Evolutionary conservation across 345 rosid genomes (phyloP).

Genomic region (Moricandia moricandioides): DNA sequence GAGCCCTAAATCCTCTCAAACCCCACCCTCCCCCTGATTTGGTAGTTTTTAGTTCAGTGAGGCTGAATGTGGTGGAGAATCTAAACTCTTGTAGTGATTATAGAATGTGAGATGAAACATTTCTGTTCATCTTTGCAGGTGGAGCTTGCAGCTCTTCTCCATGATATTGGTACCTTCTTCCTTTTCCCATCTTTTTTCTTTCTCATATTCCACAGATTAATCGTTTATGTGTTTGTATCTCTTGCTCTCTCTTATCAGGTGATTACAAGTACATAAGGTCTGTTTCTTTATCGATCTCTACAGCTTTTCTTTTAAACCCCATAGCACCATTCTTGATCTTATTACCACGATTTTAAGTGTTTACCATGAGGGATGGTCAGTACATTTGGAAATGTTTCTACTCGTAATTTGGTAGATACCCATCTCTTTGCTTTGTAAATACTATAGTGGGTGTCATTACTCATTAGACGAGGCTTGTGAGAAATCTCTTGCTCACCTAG

Average conservation of each 20-base stretch:
- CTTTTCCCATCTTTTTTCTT: not conserved
- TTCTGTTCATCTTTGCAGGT: constrained; percentile 43
- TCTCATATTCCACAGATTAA: not conserved
- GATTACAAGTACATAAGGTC: constrained; percentile 85
- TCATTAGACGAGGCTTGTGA: not conserved
- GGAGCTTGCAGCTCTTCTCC: constrained; percentile 89
- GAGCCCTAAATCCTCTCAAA: constrained; percentile 9
- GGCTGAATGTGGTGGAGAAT: not conserved
- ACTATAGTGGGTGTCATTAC: constrained; percentile 1
- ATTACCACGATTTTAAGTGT: not conserved
- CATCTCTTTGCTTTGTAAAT: not conserved
- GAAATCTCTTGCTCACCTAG: not conserved
- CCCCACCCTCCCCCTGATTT: not conserved
- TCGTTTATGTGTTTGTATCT: not conserved
- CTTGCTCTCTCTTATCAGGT: constrained; percentile 45
- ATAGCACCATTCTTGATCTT: not conserved
- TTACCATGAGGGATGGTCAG: not conserved
- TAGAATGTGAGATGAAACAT: not conserved
- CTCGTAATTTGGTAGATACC: not conserved
- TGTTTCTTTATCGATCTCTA: too few relatives aligned
- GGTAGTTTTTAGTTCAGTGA: not conserved
- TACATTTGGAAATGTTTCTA: not conserved
- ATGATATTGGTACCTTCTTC: constrained; percentile 57
- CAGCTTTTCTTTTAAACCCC: too few relatives aligned
- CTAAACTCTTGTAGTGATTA: not conserved